phyloP scores from a whole-genome alignment of 805 yeast genomes.

The Pichia paraexigua region DNA sequence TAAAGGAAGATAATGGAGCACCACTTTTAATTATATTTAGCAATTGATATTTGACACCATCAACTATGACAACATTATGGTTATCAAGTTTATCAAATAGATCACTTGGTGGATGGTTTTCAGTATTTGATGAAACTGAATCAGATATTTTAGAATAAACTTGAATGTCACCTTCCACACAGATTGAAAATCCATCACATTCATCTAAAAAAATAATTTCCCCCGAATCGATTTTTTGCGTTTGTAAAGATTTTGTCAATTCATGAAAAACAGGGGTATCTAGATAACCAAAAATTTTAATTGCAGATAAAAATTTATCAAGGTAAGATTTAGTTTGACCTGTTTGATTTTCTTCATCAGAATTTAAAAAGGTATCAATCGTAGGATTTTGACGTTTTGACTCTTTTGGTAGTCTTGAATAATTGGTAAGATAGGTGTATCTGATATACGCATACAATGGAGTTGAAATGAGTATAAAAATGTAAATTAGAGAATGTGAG shows the following conservation, averaged over 20 bases:
- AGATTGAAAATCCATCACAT: constrained; percentile 74
- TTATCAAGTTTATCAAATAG: constrained; percentile 25
- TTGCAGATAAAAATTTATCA: constrained; percentile 85
- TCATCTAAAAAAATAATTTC: constrained; percentile 68
- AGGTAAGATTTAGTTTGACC: constrained; percentile 55
- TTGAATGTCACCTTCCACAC: constrained; percentile 84
- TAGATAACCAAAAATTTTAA: constrained; percentile 87
- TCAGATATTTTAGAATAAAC: constrained; percentile 50
- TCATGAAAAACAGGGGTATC: constrained; percentile 90
- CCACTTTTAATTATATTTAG: constrained; percentile 78
- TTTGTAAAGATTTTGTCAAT: constrained; percentile 83
- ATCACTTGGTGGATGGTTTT: constrained; percentile 10
- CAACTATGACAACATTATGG: constrained; percentile 39
- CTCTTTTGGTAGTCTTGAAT: constrained; percentile 48
- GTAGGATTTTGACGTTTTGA: constrained; percentile 36
- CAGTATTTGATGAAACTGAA: constrained; percentile 19
- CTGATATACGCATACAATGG: constrained; percentile 43
- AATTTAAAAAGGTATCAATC: constrained; percentile 39
- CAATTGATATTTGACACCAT: constrained; percentile 59
- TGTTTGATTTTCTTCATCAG: constrained; percentile 26
- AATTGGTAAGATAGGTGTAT: constrained; percentile 54
- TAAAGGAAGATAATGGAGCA: constrained; percentile 75
- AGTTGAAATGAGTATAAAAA: constrained; percentile 26
- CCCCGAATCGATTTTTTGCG: constrained; percentile 70
- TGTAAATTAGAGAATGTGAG: constrained; percentile 37